Evolutionary conservation across 108 stramenopile genomes (phyloP), one percentile per base, ranked within the genome.

Genomic region (Skeletonema grethae): DNA sequence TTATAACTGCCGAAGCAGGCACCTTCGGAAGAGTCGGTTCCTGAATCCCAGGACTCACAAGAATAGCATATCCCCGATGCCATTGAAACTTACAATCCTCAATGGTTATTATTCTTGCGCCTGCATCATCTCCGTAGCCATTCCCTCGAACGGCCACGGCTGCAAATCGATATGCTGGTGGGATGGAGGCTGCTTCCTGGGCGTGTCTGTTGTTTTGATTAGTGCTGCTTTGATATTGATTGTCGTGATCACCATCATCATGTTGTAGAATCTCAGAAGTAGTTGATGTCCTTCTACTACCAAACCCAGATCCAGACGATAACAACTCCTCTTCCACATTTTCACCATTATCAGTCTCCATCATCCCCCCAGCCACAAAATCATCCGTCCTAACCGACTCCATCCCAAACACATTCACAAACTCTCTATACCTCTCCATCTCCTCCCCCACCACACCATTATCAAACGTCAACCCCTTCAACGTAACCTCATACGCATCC

Each of bases 31-130:
- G 29, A 30, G 69, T 57, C 1, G 76, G 76, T 39, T 36, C 53
- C 20, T 69, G 57, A 38, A 76, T 76, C 31, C 76, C 76, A 38
- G 68, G 76, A 65, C 76, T 76, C 7, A 76, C 76, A 20, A 76
- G 36, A 22, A 76, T 15, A 31, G 76, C 76, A 64, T 76, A 76
- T 34, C 76, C 76, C 11, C 68, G 68, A 60, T 76, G 68, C 30
- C 57, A n/a, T 35, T 30, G 24, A 55, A 76, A 76, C 30, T 45
- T 50, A 43, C 76, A 76, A 65, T 70, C 67, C 38, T 69, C 69
- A 38, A 77, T 77, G 16, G 69, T 70, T 8, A 77, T 60, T 18
- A 77, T 63, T 10, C 69, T 28, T 36, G 76, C 67, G n/a, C 76
- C 76, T 5, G 76, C 67, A 53, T 77, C 76, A 57, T 66, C 63